Conservation (phyloP, 1,284 basidiomycete species). For the Melampsora americana region DNA sequence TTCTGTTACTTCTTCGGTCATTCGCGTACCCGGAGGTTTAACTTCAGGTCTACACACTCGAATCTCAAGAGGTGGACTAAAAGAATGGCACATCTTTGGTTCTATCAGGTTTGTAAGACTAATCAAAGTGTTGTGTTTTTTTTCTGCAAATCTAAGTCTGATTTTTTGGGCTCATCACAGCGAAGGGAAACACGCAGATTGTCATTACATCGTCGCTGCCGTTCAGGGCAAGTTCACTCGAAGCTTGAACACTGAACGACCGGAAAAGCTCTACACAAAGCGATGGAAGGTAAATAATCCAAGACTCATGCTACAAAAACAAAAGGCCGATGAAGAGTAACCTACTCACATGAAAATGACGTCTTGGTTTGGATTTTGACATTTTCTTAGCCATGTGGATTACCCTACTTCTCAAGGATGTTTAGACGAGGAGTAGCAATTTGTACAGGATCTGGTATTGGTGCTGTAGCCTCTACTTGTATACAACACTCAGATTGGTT, state of each 20-base stretch:
- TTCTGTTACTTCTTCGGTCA: slow-evolving; percentile 31
- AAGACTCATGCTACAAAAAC: not conserved
- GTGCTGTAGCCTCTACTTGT: slow-evolving; percentile 70
- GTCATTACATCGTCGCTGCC: slow-evolving; percentile 72
- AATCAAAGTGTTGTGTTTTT: not conserved
- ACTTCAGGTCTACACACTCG: slow-evolving; percentile 44
- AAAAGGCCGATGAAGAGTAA: too few relatives aligned
- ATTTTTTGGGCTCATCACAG: slow-evolving; percentile 53
- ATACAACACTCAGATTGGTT: slow-evolving; percentile 68
- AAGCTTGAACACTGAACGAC: slow-evolving; percentile 66
- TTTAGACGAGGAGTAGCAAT: slow-evolving; percentile 72
- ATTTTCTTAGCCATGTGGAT: slow-evolving; percentile 66
- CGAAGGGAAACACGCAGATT: slow-evolving; percentile 66
- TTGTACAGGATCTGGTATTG: slow-evolving; percentile 73
- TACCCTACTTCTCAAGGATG: slow-evolving; percentile 70
- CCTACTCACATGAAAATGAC: not conserved
- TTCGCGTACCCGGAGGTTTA: slow-evolving; percentile 34
- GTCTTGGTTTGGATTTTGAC: not conserved
- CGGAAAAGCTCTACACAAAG: slow-evolving; percentile 67
- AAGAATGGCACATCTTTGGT: slow-evolving; percentile 44
- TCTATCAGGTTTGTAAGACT: slow-evolving; percentile 33
- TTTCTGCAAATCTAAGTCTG: not conserved
- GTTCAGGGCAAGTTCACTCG: slow-evolving; percentile 69
- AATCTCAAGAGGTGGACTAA: slow-evolving; percentile 29
- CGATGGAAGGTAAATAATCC: slow-evolving; percentile 62